These are phyloP conservation scores for Stemphylium beticola DNA, from an alignment of 2,329 filamentous ascomycete species.

Conservation along the genomic window DNA sequence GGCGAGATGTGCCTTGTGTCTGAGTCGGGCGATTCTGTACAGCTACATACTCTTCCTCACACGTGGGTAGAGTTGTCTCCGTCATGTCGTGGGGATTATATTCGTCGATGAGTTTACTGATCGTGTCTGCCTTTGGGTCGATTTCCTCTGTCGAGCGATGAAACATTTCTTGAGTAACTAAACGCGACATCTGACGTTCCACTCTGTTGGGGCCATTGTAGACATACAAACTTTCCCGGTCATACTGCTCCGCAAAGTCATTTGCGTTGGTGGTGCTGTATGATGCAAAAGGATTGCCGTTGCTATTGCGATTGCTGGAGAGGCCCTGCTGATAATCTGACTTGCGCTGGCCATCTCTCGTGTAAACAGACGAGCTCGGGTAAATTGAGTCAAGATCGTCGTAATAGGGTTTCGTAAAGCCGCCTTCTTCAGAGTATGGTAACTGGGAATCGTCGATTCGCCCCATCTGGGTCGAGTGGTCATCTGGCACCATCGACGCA, in stretches of 20 bases:
- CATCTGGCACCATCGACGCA: slow-evolving; percentile 40
- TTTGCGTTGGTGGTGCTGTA: slow-evolving; percentile 22
- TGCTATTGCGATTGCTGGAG: slow-evolving; percentile 26
- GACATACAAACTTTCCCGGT: slow-evolving; percentile 20
- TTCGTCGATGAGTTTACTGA: slow-evolving; percentile 42
- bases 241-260: slow-evolving; percentile 22
- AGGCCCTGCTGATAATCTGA: slow-evolving; percentile 32
- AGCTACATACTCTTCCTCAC: neutral
- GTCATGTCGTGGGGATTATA: slow-evolving; percentile 24
- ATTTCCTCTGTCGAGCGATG: slow-evolving; percentile 16
- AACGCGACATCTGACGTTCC: slow-evolving; percentile 18
- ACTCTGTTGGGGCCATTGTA: slow-evolving; percentile 15
- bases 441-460: slow-evolving; percentile 14
- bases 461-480: slow-evolving; percentile 29
- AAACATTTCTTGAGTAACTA: slow-evolving; percentile 19
- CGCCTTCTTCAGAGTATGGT: slow-evolving; percentile 17
- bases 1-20: too few species aligned
- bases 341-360: slow-evolving; percentile 25
- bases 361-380: slow-evolving; percentile 42
- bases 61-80: slow-evolving; percentile 6
- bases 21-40: too few species aligned
- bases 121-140: slow-evolving; percentile 39
- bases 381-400: slow-evolving; percentile 40
- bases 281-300: slow-evolving; percentile 28
- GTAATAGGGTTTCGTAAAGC: slow-evolving; percentile 31